Percentiles rank a stretch among this genome's conserved stretches.
These are phyloP conservation scores for Monosporozyma unispora DNA, from an alignment of 805 yeast genomes.

Conservation along the genomic window DNA sequence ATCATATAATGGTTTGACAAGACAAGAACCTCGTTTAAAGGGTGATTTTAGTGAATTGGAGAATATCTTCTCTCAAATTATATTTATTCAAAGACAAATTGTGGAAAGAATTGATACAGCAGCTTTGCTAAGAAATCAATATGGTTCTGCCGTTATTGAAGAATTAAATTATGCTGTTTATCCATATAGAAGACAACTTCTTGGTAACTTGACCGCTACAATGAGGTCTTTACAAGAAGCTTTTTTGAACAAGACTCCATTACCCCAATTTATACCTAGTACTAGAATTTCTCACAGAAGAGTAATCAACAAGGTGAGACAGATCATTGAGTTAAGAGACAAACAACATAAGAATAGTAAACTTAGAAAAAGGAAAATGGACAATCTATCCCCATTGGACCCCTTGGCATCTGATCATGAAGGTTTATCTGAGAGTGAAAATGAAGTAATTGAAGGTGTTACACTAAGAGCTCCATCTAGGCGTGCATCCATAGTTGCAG, in stretches of 20 bases:
- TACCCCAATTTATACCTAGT: slow-evolving; percentile 45
- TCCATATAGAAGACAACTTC: slow-evolving; percentile 38
- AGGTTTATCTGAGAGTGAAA: slow-evolving; percentile 5
- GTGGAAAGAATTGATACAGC: slow-evolving; percentile 41
- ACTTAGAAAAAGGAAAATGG: background rate
- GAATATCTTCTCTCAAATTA: slow-evolving; percentile 36
- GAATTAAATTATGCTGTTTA: slow-evolving; percentile 34
- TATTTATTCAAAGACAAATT: slow-evolving; percentile 38
- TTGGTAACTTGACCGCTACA: slow-evolving; percentile 33
- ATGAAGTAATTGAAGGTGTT: background rate
- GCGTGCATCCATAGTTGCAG: background rate
- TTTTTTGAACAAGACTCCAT: slow-evolving; percentile 35
- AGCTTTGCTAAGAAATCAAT: slow-evolving; percentile 33
- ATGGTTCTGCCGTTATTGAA: slow-evolving; percentile 40
- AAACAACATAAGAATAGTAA: slow-evolving; percentile 2
- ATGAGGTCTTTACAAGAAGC: slow-evolving; percentile 39
- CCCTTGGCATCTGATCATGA: slow-evolving; percentile 15
- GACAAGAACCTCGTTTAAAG: slow-evolving; percentile 41
- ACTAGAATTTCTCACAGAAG: slow-evolving; percentile 40
- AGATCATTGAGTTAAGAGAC: slow-evolving; percentile 28
- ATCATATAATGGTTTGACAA: slow-evolving; percentile 33
- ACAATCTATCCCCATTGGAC: background rate
- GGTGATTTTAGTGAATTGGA: slow-evolving; percentile 36
- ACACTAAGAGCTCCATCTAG: background rate
- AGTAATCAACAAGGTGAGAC: slow-evolving; percentile 36